These are phyloP conservation scores for Leccinum aurantiacum DNA, from an alignment of 768 basidiomycete species.

Conservation along the genomic window DNA sequence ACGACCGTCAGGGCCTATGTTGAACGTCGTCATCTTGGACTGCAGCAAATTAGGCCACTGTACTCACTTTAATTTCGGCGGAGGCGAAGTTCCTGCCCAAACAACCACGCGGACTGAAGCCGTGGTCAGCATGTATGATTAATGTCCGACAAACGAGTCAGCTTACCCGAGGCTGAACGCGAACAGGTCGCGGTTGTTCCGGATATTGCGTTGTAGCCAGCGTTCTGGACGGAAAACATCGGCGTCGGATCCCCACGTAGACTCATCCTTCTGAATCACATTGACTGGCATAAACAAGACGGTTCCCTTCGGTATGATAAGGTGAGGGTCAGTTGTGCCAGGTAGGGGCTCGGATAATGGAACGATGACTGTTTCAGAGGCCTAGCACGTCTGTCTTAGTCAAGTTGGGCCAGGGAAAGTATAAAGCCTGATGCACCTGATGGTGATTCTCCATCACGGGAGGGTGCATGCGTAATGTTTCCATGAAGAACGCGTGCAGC, in stretches of 20 bases:
- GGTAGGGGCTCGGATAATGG: slow-evolving; percentile 55
- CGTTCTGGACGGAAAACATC: slow-evolving; percentile 58
- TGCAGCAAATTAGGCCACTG: slow-evolving; percentile 21
- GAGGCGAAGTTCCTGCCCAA: slow-evolving; percentile 59
- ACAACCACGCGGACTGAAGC: slow-evolving; percentile 54
- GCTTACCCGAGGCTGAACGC: slow-evolving; percentile 61
- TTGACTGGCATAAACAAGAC: slow-evolving; percentile 54
- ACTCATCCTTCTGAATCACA: slow-evolving; percentile 53
- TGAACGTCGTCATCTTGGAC: neutral
- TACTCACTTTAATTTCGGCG: slow-evolving; percentile 57
- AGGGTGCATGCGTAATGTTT: slow-evolving; percentile 61
- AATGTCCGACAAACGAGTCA: neutral
- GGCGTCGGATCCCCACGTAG: slow-evolving; percentile 62
- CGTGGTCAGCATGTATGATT: slow-evolving; percentile 13
- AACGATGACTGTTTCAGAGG: slow-evolving; percentile 49
- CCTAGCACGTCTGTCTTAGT: slow-evolving; percentile 33
- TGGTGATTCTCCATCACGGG: slow-evolving; percentile 67
- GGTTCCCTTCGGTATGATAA: slow-evolving; percentile 58
- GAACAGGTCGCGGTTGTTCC: slow-evolving; percentile 45
- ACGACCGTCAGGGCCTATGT: slow-evolving; percentile 43
- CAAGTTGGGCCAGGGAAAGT: neutral
- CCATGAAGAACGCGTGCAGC: slow-evolving; percentile 60
- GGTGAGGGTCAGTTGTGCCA: slow-evolving; percentile 41
- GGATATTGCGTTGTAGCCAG: slow-evolving; percentile 50
- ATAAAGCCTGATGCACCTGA: slow-evolving; percentile 37